Base-by-base conservation (phyloP, 441 rosid species). In the Populus tomentosa region DNA sequence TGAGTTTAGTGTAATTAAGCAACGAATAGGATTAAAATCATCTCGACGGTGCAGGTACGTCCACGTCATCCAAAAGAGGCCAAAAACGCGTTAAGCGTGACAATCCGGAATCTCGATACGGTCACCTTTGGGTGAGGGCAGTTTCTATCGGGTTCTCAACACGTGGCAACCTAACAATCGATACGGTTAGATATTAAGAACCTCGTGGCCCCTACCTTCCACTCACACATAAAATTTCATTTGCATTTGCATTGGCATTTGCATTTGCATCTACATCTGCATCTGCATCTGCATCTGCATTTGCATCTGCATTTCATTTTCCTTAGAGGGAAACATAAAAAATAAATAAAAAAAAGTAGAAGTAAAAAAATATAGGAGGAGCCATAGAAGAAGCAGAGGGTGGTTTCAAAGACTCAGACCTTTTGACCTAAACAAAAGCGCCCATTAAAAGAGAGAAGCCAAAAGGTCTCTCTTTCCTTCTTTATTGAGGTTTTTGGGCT, bases 41-140 rank as follows among this genome's bases (percentile, higher is more conserved):
- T 13, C 10, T 13, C 72, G 90, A 85, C 87, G 92, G 86, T 87
- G 88, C 83, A 84, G 70, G 77, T 28, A 59, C 78, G 71, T 79
- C 93, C 93, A 89, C 92, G 91, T 89, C 92, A 85, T 79, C 84
- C 73, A 40, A 83, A 53, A 71, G 53, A 78, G 32, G 74, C 87
- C 81, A 78, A 78, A 87, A 88, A 88, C 86, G 93, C 88, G 87
- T 79, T 79, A 77, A 65, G 90, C 87, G 84, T 86, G 92, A 86
- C 87, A 68, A 78, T 82, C 82, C 80, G 80, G 85, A 83, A 73
- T 80, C 86, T 81, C 40, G 76, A 83, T 78, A 79, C 76, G 59
- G 79, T 75, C 75, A 56, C 72, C 79, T 67, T 62, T 76, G 13
- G 61, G 76, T 36, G 82, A 61, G 77, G 53, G 18, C 67, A 23